Evolutionary conservation across 2,329 filamentous ascomycete genomes (phyloP).

Genomic region (Aspergillus puulaauensis): DNA sequence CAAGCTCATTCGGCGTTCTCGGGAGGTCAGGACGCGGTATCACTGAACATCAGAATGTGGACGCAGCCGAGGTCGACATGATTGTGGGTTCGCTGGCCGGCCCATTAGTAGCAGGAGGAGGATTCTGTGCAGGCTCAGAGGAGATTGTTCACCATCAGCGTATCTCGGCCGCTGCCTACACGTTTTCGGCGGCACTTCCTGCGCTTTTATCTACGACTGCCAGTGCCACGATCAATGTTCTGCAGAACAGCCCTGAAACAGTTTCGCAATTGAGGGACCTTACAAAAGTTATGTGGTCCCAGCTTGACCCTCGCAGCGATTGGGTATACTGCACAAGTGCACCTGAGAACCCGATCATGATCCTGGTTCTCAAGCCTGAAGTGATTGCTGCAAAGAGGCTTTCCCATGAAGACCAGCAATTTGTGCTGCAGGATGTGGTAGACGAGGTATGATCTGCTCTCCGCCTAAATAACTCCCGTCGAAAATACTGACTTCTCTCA

Average conservation of each 20-base stretch:
- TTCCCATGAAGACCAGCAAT: conserved; percentile 74
- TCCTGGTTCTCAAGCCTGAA: conserved; percentile 80
- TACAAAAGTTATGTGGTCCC: conserved; percentile 77
- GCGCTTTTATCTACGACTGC: conserved; percentile 94
- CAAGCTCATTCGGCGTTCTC: conserved; percentile 93
- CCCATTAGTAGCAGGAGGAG: conserved; percentile 85
- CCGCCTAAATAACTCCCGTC: not conserved
- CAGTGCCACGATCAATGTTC: conserved; percentile 80
- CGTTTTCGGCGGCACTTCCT: conserved; percentile 90
- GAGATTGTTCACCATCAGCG: conserved; percentile 97
- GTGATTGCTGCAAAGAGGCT: conserved; percentile 71
- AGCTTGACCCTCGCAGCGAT: conserved; percentile 89
- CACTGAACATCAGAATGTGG: conserved; percentile 95
- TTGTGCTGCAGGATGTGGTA: conserved; percentile 83
- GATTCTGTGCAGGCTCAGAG: conserved; percentile 88
- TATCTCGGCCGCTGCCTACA: conserved; percentile 88
- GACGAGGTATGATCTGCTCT: conserved; percentile 71
- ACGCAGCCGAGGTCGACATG: conserved; percentile 92
- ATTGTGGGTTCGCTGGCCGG: conserved; percentile 91
- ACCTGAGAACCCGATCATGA: conserved; percentile 80
- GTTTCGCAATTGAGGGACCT: conserved; percentile 79
- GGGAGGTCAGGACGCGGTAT: conserved; percentile 87
- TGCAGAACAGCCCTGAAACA: conserved; percentile 85
- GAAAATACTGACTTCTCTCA: not conserved
- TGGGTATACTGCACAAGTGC: conserved; percentile 84